phyloP scores from a whole-genome alignment of 2,329 filamentous ascomycete species.

The Lithohypha guttulata region DNA sequence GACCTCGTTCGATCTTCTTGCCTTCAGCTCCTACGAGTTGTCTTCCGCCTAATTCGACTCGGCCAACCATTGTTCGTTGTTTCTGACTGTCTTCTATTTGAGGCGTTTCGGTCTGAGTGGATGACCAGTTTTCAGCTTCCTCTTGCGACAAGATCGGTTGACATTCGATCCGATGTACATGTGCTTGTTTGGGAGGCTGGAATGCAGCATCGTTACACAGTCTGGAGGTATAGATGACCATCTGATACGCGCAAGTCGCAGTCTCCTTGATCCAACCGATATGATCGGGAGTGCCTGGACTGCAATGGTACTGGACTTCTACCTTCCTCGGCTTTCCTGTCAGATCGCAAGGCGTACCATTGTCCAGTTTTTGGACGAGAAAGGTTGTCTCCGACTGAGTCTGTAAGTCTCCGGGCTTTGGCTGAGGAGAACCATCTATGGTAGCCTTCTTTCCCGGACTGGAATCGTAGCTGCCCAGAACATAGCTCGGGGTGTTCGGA shows the following conservation, averaged over 20 bases:
- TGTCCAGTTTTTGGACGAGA: conserved; percentile 68
- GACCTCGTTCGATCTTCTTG: conserved; percentile 45
- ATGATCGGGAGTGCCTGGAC: conserved; percentile 61
- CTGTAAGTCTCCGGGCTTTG: conserved; percentile 22
- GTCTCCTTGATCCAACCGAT: conserved; percentile 92
- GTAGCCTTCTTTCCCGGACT: conserved; percentile 21
- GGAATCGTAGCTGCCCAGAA: conserved; percentile 54
- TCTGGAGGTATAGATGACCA: conserved; percentile 82
- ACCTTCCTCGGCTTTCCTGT: conserved; percentile 72
- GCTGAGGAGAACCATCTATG: conserved; percentile 21
- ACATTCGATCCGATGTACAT: conserved; percentile 67
- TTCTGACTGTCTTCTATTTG: conserved; percentile 22
- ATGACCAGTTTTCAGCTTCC: conserved; percentile 38
- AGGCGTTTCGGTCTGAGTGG: conserved; percentile 24
- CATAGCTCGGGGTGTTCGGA: conserved; percentile 61
- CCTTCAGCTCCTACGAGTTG: conserved; percentile 45
- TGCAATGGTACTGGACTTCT: conserved; percentile 70
- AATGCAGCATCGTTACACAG: conserved; percentile 84
- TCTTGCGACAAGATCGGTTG: conserved; percentile 55
- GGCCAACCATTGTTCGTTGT: conserved; percentile 40
- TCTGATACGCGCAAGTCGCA: conserved; percentile 80
- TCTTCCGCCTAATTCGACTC: conserved; percentile 49
- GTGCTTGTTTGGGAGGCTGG: conserved; percentile 64
- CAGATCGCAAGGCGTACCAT: conserved; percentile 75
- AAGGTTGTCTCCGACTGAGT: conserved; percentile 64